Base-by-base conservation (phyloP, 2,329 filamentous ascomycete species). In the Plectosphaerella plurivora region DNA sequence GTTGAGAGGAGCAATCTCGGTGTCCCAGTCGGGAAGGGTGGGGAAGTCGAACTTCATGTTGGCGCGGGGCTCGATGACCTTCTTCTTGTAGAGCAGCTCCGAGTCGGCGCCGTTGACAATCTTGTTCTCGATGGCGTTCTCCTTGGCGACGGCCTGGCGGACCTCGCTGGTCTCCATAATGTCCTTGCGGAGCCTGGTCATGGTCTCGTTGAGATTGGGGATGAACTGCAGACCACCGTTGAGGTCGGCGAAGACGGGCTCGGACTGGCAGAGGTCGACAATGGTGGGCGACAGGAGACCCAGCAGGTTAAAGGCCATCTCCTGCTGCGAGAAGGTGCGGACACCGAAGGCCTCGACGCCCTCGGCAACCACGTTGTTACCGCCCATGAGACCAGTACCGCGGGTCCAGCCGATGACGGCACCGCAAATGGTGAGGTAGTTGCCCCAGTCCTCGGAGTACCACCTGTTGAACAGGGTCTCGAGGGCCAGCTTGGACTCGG, bases 31-130 rank as follows among this genome's bases (percentile, higher is more conserved):
- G 41, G 94, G 93, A 46, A 96, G 79, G 59, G 78, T 78, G 44
- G 94, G 95, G 79, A 99, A 99, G 62, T 96, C 88, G 61, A 93
- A 97, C 74, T 97, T 97, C 78, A 99, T 89, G 73, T 99, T 99
- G 68, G 94, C 94, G 63, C 94, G 89, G 47, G 92, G 94, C 67
- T 96, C 88, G 42, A 97, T 86, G 59, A 86, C 86, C 72, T 95
- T 91, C 77, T 93, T 95, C 80, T 94, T 93, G 80, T 97, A 97
- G 10, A 97, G 79, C 36, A 87, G 87, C 72, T 97, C 94, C 48
- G 90, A 95, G 61, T 88, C 86, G 66, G 96, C 91, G 56, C 95
- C 94, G 62, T 99, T 96, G 73, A 99, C 86, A 59, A 97, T 86
- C 79, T 95, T 96, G 78, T 97, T 95, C 77, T 99, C 95, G 52